A percentile compares a stretch with the other conserved stretches of the same genome.
phyloP scores from a whole-genome alignment of 1,284 basidiomycete genomes.

The Blastosporella zonata region DNA sequence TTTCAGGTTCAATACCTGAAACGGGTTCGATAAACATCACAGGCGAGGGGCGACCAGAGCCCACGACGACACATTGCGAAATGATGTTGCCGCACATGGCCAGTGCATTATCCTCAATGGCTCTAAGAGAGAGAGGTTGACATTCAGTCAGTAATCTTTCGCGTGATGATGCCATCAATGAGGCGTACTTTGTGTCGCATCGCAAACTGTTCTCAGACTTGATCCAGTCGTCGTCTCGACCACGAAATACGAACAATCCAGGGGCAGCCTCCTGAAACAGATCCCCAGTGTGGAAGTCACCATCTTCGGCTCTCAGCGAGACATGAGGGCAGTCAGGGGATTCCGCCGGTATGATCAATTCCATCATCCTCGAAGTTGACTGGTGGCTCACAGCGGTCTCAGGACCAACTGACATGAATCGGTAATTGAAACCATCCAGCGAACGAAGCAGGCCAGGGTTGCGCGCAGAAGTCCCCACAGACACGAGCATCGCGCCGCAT shows the following conservation, averaged over 20 bases:
- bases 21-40: conserved; percentile 58
- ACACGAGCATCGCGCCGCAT: conserved; percentile 55
- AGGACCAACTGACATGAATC: conserved; percentile 47
- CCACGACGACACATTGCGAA: conserved; percentile 62
- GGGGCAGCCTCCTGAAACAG: conserved; percentile 50
- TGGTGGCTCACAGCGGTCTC: conserved; percentile 23
- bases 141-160: conserved; percentile 1
- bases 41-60: conserved; percentile 58
- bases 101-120: conserved; percentile 67
- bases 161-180: neutral
- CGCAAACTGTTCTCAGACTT: conserved; percentile 53
- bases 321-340: conserved; percentile 52
- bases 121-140: conserved; percentile 29
- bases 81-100: conserved; percentile 53
- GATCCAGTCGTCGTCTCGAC: conserved; percentile 63
- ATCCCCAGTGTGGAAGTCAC: conserved; percentile 59
- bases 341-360: conserved; percentile 47
- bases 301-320: conserved; percentile 46
- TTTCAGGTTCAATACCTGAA: conserved; percentile 41
- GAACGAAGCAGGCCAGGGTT: conserved; percentile 41
- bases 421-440: conserved; percentile 48
- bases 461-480: conserved; percentile 37
- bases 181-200: conserved; percentile 53
- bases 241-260: conserved; percentile 48
- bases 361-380: conserved; percentile 39